Conservation (phyloP, 2,329 filamentous ascomycete species). For the Fusarium piperis region DNA sequence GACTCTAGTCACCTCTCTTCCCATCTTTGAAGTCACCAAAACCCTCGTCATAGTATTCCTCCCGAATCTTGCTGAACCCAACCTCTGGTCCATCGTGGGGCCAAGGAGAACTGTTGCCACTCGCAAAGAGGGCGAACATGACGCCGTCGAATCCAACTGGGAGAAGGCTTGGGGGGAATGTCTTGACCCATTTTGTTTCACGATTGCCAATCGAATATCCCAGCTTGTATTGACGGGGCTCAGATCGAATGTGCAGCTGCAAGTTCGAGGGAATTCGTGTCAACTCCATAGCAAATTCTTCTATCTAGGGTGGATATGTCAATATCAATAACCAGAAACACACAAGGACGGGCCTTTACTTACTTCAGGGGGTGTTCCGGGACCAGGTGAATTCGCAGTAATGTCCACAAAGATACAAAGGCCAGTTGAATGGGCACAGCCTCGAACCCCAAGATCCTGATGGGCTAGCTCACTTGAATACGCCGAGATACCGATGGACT, state of each 20-base stretch:
- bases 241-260: conserved; percentile 34
- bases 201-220: conserved; percentile 30
- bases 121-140: conserved; percentile 39
- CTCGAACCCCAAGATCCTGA: conserved; percentile 42
- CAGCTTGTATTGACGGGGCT: conserved; percentile 34
- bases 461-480: conserved; percentile 42
- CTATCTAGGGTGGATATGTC: not conserved
- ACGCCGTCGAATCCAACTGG: conserved; percentile 33
- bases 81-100: conserved; percentile 31
- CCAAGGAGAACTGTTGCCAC: conserved; percentile 35
- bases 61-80: conserved; percentile 32
- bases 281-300: conserved; percentile 5
- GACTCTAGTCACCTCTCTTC: not conserved
- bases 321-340: not conserved
- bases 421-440: conserved; percentile 34
- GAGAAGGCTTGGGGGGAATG: conserved; percentile 19
- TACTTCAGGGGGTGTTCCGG: conserved; percentile 20
- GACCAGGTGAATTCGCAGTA: conserved; percentile 9
- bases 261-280: conserved; percentile 13
- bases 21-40: conserved; percentile 13
- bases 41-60: conserved; percentile 34
- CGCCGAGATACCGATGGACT: conserved; percentile 41
- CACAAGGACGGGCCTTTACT: not conserved
- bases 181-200: conserved; percentile 22
- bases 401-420: conserved; percentile 32